Evolutionary conservation across 2,329 filamentous ascomycete species (phyloP), one percentile per base, ranked within the genome.

Genomic region (Cladosporium velox): DNA sequence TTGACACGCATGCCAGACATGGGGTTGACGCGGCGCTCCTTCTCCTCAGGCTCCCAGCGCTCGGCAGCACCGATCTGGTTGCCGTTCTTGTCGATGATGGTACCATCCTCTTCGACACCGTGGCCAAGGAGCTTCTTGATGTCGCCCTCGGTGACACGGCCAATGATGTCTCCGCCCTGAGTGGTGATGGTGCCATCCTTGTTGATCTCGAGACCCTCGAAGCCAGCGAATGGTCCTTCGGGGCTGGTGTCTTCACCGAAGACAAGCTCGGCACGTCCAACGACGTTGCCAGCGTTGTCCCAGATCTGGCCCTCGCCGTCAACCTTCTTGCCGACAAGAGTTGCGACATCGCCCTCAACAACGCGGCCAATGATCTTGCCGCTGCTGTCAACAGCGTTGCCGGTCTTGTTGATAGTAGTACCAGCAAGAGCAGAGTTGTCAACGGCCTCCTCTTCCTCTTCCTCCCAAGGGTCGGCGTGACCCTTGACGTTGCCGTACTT

Each of bases 401-500:
- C 87, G 44, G 80, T 80, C 78, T 88, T 88, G 81, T 89, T 89
- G 74, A 88, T 85, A 18, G 82, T 85, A 79, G 85, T 87, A 68
- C 86, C 86, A 65, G 84, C 85, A 49, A 89, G 82, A n/a, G 81
- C 77, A 26, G 85, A 87, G n/a, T 88, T 79, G 70, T 88, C 86
- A 10, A 79, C 82, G 70, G 81, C 80, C 58, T 72, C 76, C 65
- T 75, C 78, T 51, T 77, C 79, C 72, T 85, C 85, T 65, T 78
- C 78, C 67, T 82, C 79, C 86, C 87, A 74, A 92, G 84, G 84
- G 72, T 87, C 85, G 63, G 85, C 86, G 60, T 86, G 85, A 10
- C 85, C 86, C 75, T 88, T 84, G 64, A 86, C 84, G 69, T 87
- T 88, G 69, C 86, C 86, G 70, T 83, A 93, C 76, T 88, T 88